Evolutionary conservation across 2,329 filamentous ascomycete genomes (phyloP).

Genomic region (Pseudogymnoascus sp.): DNA sequence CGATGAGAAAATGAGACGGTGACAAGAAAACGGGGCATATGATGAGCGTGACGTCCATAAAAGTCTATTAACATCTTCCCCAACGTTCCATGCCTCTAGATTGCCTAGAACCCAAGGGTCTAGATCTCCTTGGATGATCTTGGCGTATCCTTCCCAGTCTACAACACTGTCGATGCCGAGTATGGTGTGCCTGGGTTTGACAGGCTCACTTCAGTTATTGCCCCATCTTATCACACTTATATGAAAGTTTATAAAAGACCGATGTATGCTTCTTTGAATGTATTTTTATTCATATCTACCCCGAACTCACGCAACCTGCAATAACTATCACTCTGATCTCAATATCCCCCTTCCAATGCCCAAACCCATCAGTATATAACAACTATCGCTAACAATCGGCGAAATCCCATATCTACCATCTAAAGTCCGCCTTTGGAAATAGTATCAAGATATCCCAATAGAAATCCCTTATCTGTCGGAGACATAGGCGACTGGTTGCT

Average conservation of each 20-base stretch:
- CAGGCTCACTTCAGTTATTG: too few relatives aligned
- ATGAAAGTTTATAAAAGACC: neutral
- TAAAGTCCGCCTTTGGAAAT: constrained; percentile 18
- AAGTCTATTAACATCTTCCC: too few relatives aligned
- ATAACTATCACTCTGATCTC: neutral
- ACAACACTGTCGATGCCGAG: too few relatives aligned
- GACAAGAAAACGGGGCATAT: neutral
- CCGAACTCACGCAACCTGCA: neutral
- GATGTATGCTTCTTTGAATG: neutral
- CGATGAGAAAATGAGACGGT: neutral
- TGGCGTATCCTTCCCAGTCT: too few relatives aligned
- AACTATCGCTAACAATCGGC: neutral
- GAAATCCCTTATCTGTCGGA: constrained; percentile 64
- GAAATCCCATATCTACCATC: neutral
- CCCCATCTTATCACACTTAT: too few relatives aligned
- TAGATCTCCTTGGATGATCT: too few relatives aligned
- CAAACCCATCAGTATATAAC: constrained; percentile 1
- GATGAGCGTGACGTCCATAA: too few relatives aligned
- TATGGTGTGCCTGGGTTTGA: too few relatives aligned
- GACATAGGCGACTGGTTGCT: constrained; percentile 50
- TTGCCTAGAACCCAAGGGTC: too few relatives aligned
- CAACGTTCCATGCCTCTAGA: too few relatives aligned
- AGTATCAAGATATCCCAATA: constrained; percentile 65
- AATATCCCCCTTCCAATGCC: neutral
- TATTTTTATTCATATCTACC: neutral